phyloP scores from a whole-genome alignment of 1,284 basidiomycete species.

The Sphagnurus paluster region DNA sequence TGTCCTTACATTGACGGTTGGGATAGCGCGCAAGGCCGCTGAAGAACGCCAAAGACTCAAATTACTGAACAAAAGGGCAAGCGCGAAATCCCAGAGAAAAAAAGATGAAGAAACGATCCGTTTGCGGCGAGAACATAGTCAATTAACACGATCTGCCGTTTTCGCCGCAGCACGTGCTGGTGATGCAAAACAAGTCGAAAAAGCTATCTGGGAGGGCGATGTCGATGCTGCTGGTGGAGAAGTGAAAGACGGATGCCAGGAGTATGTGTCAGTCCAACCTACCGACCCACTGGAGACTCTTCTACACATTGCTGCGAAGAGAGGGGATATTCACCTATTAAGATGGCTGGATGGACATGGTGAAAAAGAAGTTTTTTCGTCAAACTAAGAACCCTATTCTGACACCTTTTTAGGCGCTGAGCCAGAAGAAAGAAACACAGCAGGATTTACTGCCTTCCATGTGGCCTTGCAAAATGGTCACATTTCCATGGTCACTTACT shows the following conservation, averaged over 20 bases:
- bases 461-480: conserved; percentile 56
- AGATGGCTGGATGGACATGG: conserved; percentile 71
- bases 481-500: conserved; percentile 49
- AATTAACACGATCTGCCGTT: conserved; percentile 54
- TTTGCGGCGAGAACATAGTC: conserved; percentile 46
- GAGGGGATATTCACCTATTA: conserved; percentile 56
- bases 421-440: conserved; percentile 62
- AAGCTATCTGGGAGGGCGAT: conserved; percentile 63
- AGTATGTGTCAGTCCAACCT: conserved; percentile 46
- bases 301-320: conserved; percentile 59
- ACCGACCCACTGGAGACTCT: conserved; percentile 64
- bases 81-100: conserved; percentile 49
- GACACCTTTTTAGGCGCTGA: conserved; percentile 56
- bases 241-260: conserved; percentile 54
- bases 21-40: conserved; percentile 49
- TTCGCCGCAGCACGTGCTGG: conserved; percentile 64
- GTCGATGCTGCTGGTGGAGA: conserved; percentile 74
- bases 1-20: conserved; percentile 14
- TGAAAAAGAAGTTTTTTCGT: conserved; percentile 36
- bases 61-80: conserved; percentile 51
- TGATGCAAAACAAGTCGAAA: conserved; percentile 53
- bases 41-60: conserved; percentile 60
- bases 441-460: conserved; percentile 64
- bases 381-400: conserved; percentile 16
- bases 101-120: conserved; percentile 51